These are phyloP conservation scores for Axilococcus clingmanii DNA, from an alignment of 139 green algal genomes.

Conservation along the genomic window DNA sequence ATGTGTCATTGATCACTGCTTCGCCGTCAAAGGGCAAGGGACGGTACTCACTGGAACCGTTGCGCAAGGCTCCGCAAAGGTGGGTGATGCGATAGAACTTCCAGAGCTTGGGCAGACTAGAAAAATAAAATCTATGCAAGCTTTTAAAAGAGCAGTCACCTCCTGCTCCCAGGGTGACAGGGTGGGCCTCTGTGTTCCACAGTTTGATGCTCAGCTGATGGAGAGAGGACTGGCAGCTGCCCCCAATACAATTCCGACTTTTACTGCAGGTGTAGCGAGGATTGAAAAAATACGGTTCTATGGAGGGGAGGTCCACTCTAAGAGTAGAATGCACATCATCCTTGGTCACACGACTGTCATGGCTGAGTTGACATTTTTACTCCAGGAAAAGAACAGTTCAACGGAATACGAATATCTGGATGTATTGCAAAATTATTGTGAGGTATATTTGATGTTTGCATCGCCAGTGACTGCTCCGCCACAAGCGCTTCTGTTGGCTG, in stretches of 20 bases:
- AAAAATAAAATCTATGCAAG: conserved; percentile 87
- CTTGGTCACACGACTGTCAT: conserved; percentile 78
- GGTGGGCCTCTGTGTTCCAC: conserved; percentile 77
- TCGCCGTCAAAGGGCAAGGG: conserved; percentile 83
- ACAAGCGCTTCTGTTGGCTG: conserved; percentile 75
- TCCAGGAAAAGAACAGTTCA: conserved; percentile 18
- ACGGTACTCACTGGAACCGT: conserved; percentile 86
- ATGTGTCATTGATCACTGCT: conserved; percentile 93
- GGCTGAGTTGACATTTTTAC: conserved; percentile 72
- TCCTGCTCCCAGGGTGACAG: conserved; percentile 57
- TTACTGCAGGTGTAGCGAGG: conserved; percentile 52
- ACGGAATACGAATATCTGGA: neutral
- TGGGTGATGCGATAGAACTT: conserved; percentile 75
- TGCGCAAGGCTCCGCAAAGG: conserved; percentile 42
- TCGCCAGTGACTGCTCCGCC: conserved; percentile 63
- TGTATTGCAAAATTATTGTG: conserved; percentile 48
- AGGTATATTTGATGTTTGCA: conserved; percentile 67
- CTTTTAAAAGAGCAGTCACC: conserved; percentile 67
- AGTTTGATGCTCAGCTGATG: conserved; percentile 69
- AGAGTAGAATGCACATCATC: conserved; percentile 67
- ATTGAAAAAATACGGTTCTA: conserved; percentile 80
- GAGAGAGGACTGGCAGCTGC: conserved; percentile 71
- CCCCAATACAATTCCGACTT: conserved; percentile 62
- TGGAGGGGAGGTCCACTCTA: conserved; percentile 14
- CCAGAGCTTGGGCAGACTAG: conserved; percentile 52